Evolutionary conservation across 495 filamentous ascomycete genomes (phyloP), one percentile per base, ranked within the genome.

Genomic region (Tuber melanosporum): DNA sequence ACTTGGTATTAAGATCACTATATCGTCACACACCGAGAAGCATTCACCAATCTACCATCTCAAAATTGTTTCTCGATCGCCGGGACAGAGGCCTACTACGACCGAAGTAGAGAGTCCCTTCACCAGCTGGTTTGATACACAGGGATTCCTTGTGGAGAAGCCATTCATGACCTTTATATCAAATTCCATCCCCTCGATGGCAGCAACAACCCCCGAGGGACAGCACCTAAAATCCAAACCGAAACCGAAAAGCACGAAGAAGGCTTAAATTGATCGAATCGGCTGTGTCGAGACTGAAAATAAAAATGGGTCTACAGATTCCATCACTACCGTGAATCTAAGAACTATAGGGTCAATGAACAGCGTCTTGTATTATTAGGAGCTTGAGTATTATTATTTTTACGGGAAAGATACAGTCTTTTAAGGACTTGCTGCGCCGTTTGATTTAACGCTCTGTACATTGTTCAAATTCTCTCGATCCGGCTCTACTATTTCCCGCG

Each of bases 41-140:
- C 90, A 94, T 81, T 88, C 89, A 32, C 92, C 93, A 0, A 88
- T 89, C 45, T 99, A 99, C 85, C 86, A 92, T 79, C 81, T 97
- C 57, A 90, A 87, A 17, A 86, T 96, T 77, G 89, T 87, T 62
- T 87, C 89, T 2, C 84, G 85, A 10, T 79, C 85, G 1, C 84
- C 85, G 39, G 86, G 86, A 76, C 78, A 9, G 77, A 78, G n/a
- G 71, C 72, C 73, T 17, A 75, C 80, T 14, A 86, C 80, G n/a
- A 71, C 88, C 15, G 87, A 89, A 74, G 83, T 93, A 69, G 86
- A 88, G 76, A 87, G 90, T 9, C 88, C 92, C 5, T 98, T 97
- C 84, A 92, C 91, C 32, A 88, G 88, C 42, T 99, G 94, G 94
- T 98, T 97, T 85, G 91, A 94, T 76, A 87, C 86, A 6, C 89